Conservation (phyloP, 257 asterid species). For the Solanum microdontum region DNA sequence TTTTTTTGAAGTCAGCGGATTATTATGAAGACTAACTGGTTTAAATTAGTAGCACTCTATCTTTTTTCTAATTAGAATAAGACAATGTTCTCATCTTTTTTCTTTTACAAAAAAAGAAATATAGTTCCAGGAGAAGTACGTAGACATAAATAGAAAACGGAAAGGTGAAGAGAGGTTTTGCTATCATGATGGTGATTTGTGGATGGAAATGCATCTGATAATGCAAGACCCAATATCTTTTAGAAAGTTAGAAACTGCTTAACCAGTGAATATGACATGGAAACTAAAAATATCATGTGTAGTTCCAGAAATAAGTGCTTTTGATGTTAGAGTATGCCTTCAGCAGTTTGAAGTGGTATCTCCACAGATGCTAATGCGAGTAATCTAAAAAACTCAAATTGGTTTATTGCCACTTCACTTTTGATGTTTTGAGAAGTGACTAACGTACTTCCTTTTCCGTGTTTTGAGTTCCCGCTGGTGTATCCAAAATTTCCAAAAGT, state of each 20-base stretch:
- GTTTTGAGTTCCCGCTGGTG: background rate
- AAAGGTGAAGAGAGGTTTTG: background rate
- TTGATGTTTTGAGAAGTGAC: background rate
- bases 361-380: background rate
- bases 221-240: background rate
- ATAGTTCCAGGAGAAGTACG: background rate
- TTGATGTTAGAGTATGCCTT: background rate
- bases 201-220: background rate
- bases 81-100: no score
- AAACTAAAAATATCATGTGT: background rate
- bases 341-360: background rate
- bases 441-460: background rate
- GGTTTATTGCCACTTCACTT: background rate
- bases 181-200: background rate
- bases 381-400: background rate
- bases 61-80: no score
- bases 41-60: background rate
- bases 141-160: background rate
- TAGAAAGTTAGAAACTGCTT: background rate
- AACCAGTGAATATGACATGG: background rate
- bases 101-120: background rate
- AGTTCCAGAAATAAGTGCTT: background rate
- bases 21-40: background rate
- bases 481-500: background rate
- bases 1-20: background rate